These are phyloP conservation scores for Sporothrix protearum DNA, from an alignment of 2,329 filamentous ascomycete species.

Conservation along the genomic window DNA sequence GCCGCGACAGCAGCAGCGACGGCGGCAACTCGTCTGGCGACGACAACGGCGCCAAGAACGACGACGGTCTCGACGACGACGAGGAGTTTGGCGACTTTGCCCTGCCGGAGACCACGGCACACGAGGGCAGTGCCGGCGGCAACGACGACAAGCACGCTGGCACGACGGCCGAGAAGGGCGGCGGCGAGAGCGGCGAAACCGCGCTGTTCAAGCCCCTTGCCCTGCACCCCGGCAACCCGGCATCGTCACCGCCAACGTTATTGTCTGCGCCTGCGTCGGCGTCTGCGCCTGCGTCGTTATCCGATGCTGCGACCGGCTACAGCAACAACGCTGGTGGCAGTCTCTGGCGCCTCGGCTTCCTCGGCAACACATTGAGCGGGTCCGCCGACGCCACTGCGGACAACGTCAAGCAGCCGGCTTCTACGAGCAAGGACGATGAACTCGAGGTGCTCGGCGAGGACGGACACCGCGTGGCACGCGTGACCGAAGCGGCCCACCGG, in stretches of 20 bases:
- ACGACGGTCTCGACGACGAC: conserved; percentile 51
- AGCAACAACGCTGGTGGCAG: conserved; percentile 13
- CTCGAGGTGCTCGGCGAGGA: conserved; percentile 39
- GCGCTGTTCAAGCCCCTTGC: conserved; percentile 55
- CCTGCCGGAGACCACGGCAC: conserved; percentile 52
- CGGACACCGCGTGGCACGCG: conserved; percentile 43
- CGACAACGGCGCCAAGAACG: conserved; percentile 38
- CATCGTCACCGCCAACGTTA: background rate
- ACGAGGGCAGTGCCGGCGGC: background rate
- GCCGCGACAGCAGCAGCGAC: conserved; percentile 35
- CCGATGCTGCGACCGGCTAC: background rate
- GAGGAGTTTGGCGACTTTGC: conserved; percentile 68
- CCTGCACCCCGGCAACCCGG: conserved; percentile 44
- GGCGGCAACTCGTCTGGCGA: conserved; percentile 35
- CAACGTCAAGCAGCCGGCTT: conserved; percentile 29
- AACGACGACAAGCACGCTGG: conserved; percentile 26
- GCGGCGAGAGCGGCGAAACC: conserved; percentile 36
- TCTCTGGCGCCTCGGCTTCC: conserved; percentile 47
- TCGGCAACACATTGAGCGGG: conserved; percentile 19
- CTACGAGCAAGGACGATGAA: conserved; percentile 26
- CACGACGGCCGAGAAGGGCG: conserved; percentile 3
- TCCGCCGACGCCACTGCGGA: background rate
- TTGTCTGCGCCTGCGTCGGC: background rate
- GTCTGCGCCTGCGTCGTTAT: too few relatives aligned
- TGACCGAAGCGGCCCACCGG: conserved; percentile 51